phyloP scores from a whole-genome alignment of 2,329 filamentous ascomycete genomes.

The Fusarium siculi region DNA sequence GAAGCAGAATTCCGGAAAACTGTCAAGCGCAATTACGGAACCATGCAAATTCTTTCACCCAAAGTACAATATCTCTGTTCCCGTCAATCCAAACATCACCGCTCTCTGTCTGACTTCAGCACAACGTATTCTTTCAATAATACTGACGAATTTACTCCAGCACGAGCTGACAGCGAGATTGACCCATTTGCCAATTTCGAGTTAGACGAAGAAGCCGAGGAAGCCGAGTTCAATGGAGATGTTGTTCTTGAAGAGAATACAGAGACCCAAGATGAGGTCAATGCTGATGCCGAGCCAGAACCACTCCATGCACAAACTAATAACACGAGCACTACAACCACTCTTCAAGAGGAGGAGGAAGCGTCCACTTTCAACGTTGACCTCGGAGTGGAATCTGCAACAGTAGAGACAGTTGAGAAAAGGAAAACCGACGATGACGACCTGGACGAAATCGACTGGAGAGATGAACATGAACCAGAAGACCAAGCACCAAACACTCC shows the following conservation, averaged over 20 bases:
- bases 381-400: slow-evolving; percentile 31
- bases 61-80: not conserved
- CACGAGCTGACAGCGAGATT: slow-evolving; percentile 35
- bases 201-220: slow-evolving; percentile 36
- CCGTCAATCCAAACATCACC: slow-evolving; percentile 6
- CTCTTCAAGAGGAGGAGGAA: slow-evolving; percentile 48
- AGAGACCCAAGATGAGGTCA: slow-evolving; percentile 27
- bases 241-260: slow-evolving; percentile 28
- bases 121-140: slow-evolving; percentile 35
- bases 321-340: slow-evolving; percentile 48
- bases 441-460: slow-evolving; percentile 47
- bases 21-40: slow-evolving; percentile 3
- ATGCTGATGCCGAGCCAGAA: slow-evolving; percentile 19
- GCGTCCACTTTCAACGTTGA: slow-evolving; percentile 40
- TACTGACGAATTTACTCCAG: slow-evolving; percentile 43
- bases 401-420: slow-evolving; percentile 37
- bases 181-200: slow-evolving; percentile 43
- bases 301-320: slow-evolving; percentile 24
- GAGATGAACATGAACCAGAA: slow-evolving; percentile 43
- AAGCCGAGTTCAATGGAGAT: slow-evolving; percentile 28
- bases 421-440: slow-evolving; percentile 33
- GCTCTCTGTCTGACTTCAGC: slow-evolving; percentile 26
- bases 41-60: not conserved
- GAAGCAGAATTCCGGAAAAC: slow-evolving; percentile 24
- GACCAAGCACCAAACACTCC: slow-evolving; percentile 30